A percentile compares a stretch with the other conserved stretches of the same genome.
phyloP scores from a whole-genome alignment of 805 yeast genomes.

The Starmerella stellata region DNA sequence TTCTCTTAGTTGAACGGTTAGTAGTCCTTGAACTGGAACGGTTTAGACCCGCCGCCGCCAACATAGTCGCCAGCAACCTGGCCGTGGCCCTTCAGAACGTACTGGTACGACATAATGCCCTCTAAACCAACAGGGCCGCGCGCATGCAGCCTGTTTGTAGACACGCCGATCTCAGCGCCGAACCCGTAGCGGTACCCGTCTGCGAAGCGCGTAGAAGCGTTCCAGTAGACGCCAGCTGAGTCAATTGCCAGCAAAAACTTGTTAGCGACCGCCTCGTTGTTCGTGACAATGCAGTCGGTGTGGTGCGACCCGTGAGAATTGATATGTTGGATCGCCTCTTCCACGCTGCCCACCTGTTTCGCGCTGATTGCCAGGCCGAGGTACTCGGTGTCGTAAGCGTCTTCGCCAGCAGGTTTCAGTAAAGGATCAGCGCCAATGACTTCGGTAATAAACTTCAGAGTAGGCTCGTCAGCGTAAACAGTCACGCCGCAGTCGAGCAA shows the following conservation, averaged over 20 bases:
- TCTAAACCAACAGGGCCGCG: constrained; percentile 98
- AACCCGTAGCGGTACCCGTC: constrained; percentile 98
- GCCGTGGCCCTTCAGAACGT: constrained; percentile 79
- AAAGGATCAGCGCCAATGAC: constrained; percentile 10
- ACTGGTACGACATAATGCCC: constrained; percentile 90
- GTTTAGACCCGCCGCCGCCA: constrained; percentile 78
- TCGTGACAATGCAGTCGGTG: constrained; percentile 83
- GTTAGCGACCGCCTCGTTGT: constrained; percentile 51
- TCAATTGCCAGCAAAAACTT: constrained; percentile 69
- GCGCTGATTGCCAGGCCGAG: constrained; percentile 71
- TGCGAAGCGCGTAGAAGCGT: constrained; percentile 90
- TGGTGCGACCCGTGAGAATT: constrained; percentile 88
- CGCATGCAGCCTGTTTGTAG: constrained; percentile 92
- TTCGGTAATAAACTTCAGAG: constrained; percentile 11
- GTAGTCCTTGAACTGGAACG: constrained; percentile 41
- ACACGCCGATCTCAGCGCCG: constrained; percentile 96
- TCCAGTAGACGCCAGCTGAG: constrained; percentile 96
- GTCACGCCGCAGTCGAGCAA: constrained; percentile 53
- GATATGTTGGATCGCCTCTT: constrained; percentile 69
- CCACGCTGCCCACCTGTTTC: constrained; percentile 37
- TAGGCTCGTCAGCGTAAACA: constrained; percentile 32
- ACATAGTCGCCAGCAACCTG: constrained; percentile 81
- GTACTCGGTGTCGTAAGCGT: constrained; percentile 70
- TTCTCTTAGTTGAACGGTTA: too few species aligned
- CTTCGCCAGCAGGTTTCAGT: constrained; percentile 29